Percentiles rank a stretch among this genome's conserved stretches.
These are phyloP conservation scores for Pinus albicaulis DNA, from an alignment of 75 land plant species.

Conservation along the genomic window DNA sequence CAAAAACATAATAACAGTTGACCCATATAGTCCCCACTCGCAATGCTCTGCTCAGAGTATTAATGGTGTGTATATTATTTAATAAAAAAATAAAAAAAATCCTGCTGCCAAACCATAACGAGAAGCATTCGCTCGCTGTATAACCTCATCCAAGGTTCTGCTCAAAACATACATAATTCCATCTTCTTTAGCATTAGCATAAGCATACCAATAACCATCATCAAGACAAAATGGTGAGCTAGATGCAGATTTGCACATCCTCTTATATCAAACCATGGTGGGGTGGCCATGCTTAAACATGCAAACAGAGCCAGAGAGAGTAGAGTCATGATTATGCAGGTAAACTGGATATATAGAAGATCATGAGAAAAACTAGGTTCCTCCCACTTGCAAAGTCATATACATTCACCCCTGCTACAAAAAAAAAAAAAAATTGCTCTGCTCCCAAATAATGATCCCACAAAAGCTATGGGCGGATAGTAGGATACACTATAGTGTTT, in stretches of 20 bases:
- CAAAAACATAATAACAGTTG: slow-evolving; percentile 64
- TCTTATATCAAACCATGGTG: not conserved
- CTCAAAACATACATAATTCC: not conserved
- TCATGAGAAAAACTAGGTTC: too few relatives aligned
- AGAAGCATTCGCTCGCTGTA: slow-evolving; percentile 3
- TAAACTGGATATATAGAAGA: too few relatives aligned
- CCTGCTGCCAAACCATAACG: slow-evolving; percentile 53
- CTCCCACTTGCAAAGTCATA: not conserved
- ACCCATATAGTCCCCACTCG: slow-evolving; percentile 62
- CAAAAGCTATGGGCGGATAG: not conserved
- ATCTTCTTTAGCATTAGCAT: not conserved
- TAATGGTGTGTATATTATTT: slow-evolving; percentile 59
- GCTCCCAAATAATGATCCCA: not conserved
- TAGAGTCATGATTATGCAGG: too few relatives aligned
- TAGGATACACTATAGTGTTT: not conserved
- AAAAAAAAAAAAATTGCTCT: not conserved
- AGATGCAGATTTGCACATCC: not conserved
- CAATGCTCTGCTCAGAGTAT: slow-evolving; percentile 56
- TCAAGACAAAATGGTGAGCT: not conserved
- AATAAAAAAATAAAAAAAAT: slow-evolving; percentile 58
- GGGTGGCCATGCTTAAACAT: too few relatives aligned
- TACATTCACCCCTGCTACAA: not conserved
- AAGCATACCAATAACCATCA: too few relatives aligned
- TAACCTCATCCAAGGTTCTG: slow-evolving; percentile 36
- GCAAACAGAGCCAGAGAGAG: too few relatives aligned